Conservation (phyloP, 768 basidiomycete species). For the Rhodosporidiobolus odoratus region DNA sequence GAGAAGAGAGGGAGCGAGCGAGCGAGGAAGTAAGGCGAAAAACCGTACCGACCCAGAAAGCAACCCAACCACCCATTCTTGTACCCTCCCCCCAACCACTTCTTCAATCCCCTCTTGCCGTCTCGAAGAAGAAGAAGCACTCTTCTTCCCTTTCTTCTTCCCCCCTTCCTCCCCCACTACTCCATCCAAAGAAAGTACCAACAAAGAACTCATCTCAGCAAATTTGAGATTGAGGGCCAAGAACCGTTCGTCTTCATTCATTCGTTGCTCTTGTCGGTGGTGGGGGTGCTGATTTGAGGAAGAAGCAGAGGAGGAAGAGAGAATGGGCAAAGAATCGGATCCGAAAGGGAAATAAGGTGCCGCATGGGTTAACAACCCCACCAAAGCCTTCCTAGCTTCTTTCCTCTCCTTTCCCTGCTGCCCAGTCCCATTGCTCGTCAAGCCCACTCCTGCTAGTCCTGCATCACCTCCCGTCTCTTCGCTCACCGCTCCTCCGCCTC, state of each 20-base stretch:
- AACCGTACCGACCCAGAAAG: slow-evolving; percentile 31
- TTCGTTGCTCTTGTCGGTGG: too few relatives aligned
- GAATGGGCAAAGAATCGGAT: slow-evolving; percentile 44
- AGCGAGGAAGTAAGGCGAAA: too few relatives aligned
- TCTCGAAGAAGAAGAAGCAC: too few relatives aligned
- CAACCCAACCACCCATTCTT: slow-evolving; percentile 32
- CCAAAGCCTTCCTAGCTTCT: slow-evolving; percentile 10
- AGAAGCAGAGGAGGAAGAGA: too few relatives aligned
- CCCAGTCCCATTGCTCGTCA: not conserved
- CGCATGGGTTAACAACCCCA: slow-evolving; percentile 63
- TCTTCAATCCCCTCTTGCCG: not conserved
- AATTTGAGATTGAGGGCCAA: slow-evolving; percentile 70
- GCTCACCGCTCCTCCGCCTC: not conserved
- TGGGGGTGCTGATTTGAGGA: too few relatives aligned
- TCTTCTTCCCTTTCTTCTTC: slow-evolving; percentile 3
- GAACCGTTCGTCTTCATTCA: slow-evolving; percentile 52
- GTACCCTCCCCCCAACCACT: slow-evolving; percentile 25
- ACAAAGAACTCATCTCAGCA: slow-evolving; percentile 67
- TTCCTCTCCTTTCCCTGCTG: slow-evolving; percentile 29
- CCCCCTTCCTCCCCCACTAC: not conserved
- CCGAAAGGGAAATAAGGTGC: slow-evolving; percentile 77
- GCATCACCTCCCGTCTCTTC: too few relatives aligned
- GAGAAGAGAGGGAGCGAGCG: not conserved
- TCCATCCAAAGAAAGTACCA: slow-evolving; percentile 44
- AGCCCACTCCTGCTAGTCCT: too few relatives aligned